Conservation (phyloP, 495 filamentous ascomycete genomes). For the Lentithecium fluviatile region DNA sequence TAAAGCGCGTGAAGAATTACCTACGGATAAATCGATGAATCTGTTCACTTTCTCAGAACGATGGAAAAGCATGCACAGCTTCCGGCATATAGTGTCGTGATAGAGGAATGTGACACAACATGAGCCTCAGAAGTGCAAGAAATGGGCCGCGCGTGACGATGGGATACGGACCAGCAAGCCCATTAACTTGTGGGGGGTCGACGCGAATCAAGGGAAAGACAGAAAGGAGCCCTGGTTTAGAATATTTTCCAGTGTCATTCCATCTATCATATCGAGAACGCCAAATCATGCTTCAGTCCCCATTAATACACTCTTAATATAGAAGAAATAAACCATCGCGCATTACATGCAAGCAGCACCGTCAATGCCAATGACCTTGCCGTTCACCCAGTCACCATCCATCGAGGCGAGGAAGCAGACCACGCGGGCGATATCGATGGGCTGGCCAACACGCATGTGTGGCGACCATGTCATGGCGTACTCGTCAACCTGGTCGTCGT, state of each 20-base stretch:
- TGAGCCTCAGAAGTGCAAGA: no score
- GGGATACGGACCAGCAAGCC: no score
- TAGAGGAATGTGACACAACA: no score
- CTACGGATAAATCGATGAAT: no score
- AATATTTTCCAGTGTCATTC: neutral
- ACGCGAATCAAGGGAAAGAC: no score
- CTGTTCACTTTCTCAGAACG: no score
- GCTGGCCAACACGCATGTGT: conserved; percentile 59
- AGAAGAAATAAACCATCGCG: neutral
- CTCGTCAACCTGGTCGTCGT: conserved; percentile 49
- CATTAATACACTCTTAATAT: neutral
- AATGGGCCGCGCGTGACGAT: no score
- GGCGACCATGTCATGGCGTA: conserved; percentile 59
- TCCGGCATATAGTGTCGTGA: no score
- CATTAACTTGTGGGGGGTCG: no score
- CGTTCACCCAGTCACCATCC: conserved; percentile 67
- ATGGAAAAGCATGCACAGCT: no score
- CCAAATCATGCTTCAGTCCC: conserved; percentile 20
- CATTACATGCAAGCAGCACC: conserved; percentile 36
- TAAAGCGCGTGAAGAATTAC: no score
- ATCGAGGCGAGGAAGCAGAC: conserved; percentile 64
- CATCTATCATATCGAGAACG: conserved; percentile 11
- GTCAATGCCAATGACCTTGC: conserved; percentile 52
- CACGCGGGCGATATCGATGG: conserved; percentile 63
- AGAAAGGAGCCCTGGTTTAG: no score